phyloP scores from a whole-genome alignment of 495 filamentous ascomycete genomes.

The Aspergillus bertholletiae region DNA sequence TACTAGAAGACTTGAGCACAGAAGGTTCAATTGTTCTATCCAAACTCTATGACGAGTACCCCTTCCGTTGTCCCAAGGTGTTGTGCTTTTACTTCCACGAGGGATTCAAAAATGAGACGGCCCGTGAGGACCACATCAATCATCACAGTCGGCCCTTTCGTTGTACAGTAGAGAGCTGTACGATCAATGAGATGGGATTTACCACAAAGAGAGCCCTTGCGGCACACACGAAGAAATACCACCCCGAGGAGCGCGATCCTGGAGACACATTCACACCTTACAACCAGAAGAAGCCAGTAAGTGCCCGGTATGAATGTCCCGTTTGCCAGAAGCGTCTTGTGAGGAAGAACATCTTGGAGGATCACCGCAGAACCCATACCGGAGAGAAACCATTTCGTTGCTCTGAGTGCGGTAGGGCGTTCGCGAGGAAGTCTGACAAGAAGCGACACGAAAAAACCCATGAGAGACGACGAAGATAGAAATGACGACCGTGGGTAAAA shows the following conservation, averaged over 20 bases:
- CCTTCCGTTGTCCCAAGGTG: conserved; percentile 5
- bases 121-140: background rate
- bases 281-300: no score
- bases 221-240: background rate
- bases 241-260: background rate
- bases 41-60: background rate
- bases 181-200: background rate
- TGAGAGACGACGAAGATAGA: no score
- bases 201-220: background rate
- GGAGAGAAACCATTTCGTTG: no score
- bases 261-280: background rate
- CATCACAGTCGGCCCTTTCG: conserved; percentile 1
- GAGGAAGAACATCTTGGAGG: no score
- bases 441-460: no score
- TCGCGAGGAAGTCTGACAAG: no score
- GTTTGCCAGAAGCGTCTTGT: no score
- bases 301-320: no score
- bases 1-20: conserved; percentile 1
- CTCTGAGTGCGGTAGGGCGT: no score
- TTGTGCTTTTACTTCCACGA: conserved; percentile 9
- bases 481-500: no score
- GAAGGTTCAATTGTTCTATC: background rate
- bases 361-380: no score
- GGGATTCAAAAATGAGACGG: background rate
- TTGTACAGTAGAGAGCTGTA: background rate